Evolutionary conservation across 805 yeast species (phyloP).

Genomic region (Myxozyma udenii): DNA sequence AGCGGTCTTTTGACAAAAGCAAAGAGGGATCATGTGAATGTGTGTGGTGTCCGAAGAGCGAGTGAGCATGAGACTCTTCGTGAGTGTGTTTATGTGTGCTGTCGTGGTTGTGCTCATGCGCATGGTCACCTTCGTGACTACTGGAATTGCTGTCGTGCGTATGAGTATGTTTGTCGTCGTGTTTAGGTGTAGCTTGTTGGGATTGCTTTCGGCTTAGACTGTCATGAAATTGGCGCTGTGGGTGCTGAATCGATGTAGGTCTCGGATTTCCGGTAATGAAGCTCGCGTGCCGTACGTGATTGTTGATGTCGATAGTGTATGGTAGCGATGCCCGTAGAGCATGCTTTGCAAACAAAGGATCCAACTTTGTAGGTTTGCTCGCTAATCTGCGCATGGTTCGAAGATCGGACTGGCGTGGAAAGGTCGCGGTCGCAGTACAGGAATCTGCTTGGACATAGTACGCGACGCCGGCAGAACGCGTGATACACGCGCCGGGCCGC

Average conservation of each 20-base stretch:
- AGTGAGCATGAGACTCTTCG: slow-evolving; percentile 19
- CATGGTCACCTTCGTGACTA: slow-evolving; percentile 5
- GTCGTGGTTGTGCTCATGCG: slow-evolving; percentile 1
- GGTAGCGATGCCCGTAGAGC: no score
- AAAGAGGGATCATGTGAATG: slow-evolving; percentile 19
- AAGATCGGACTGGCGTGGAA: no score
- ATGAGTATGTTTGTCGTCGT: slow-evolving; percentile 2
- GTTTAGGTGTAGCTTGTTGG: not conserved
- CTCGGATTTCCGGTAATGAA: no score
- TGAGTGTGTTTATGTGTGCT: slow-evolving; percentile 6
- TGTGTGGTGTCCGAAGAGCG: slow-evolving; percentile 22
- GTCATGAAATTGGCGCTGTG: slow-evolving; percentile 1
- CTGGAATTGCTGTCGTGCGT: not conserved
- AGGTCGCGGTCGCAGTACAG: no score
- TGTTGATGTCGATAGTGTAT: no score
- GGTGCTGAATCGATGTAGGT: not conserved
- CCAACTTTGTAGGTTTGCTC: no score
- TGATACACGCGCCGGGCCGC: no score
- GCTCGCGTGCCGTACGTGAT: no score
- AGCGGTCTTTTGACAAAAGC: slow-evolving; percentile 41
- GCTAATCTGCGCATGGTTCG: no score
- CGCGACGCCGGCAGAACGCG: no score
- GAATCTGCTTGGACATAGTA: no score
- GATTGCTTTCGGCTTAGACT: not conserved
- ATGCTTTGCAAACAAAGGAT: no score